Conservation (phyloP, 352 stramenopile genomes). For the Globisporangium nagaii region DNA sequence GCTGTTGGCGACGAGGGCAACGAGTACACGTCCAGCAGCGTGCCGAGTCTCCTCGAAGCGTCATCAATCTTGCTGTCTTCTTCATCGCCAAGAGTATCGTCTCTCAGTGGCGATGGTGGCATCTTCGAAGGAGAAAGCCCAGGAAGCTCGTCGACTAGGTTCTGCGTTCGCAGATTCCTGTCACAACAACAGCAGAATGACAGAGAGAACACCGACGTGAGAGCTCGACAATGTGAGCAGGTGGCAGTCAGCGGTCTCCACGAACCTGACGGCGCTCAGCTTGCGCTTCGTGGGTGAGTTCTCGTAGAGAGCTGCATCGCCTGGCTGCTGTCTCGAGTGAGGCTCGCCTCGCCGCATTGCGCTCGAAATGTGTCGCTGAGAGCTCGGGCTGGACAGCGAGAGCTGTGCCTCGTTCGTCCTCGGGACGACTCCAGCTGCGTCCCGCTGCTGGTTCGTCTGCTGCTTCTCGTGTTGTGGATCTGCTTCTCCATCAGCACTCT, state of each 20-base stretch:
- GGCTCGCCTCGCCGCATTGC: neutral
- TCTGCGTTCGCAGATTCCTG: conserved; percentile 16
- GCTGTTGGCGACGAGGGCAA: conserved; percentile 17
- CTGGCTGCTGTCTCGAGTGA: neutral
- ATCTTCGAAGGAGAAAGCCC: neutral
- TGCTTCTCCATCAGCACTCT: neutral
- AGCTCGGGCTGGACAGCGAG: too few relatives aligned
- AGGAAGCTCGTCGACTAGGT: conserved; percentile 11
- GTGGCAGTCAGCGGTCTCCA: neutral
- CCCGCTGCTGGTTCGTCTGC: neutral
- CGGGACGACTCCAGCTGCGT: too few relatives aligned
- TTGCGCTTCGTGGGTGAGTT: conserved; percentile 24
- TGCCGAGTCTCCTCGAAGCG: neutral
- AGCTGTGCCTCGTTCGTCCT: too few relatives aligned
- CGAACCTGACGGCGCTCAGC: conserved; percentile 21
- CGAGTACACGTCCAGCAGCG: conserved; percentile 45
- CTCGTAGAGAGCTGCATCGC: neutral
- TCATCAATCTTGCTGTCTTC: neutral
- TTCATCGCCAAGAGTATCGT: neutral
- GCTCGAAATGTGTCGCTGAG: neutral
- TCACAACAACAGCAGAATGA: neutral
- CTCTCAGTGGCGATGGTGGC: neutral
- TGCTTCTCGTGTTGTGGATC: neutral
- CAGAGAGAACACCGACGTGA: neutral
- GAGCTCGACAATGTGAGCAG: neutral